Base-by-base conservation (phyloP, 371 early-diverging fungal species). In the Zychaea mexicana region DNA sequence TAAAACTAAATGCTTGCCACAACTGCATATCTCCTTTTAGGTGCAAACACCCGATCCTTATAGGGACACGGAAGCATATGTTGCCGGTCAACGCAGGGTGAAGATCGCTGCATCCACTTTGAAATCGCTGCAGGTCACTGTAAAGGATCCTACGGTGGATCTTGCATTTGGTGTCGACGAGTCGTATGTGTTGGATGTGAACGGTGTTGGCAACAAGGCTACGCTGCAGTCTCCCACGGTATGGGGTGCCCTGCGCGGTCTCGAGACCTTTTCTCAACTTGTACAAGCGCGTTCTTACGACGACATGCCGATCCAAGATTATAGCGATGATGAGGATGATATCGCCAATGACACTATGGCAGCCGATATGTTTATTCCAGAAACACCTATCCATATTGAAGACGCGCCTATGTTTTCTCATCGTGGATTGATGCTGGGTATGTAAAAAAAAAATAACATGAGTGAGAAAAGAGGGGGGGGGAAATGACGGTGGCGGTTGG, bases 181-280 rank as follows among this genome's bases (percentile, higher is more conserved):
- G 64, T 87, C 90, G 6, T 92, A 92, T 68, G 77, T 67, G 7
- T 68, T 91, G 19, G 74, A 82, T 36, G 77, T 91, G 30, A 73
- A 80, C 8, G 71, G 74, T 1, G 70, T 72, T n/a, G 64, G 70
- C 19, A 52, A 38, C 13, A 56, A 36, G 21, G 89, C 85, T 1
- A 68, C 68, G 17, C 79, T 93, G 27, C 74, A 67, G 58, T 82
- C 93, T 42, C 68, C 83, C 47, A 90, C 90, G 2, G 74, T 89
- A 31, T 94, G 86, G 79, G 94, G 94, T 7, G 90, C 91, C 6
- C 66, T 94, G 56, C 90, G 87, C 36, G 94, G 85, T 13, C 73
- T 94, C 3, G 91, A 89, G 62, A 91, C 92, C 0, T 87, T 90
- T 70, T 83, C 88, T 26, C 93, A 93, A 66, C 62, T 94, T 39